phyloP scores from a whole-genome alignment of 441 rosid species.

The Erodium trifolium region DNA sequence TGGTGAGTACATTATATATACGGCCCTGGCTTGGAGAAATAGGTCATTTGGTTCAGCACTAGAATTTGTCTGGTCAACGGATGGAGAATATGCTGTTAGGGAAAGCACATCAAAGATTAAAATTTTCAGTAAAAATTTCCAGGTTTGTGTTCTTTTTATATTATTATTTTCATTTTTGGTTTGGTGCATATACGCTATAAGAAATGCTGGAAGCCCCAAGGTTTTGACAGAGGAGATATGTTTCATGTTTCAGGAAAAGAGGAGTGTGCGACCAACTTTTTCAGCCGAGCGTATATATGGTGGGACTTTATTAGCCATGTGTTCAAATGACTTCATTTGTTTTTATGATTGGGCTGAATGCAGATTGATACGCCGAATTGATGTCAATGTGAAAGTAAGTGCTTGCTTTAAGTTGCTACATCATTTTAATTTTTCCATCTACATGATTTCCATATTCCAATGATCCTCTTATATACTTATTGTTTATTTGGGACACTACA shows the following conservation, averaged over 20 bases:
- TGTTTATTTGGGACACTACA: slow-evolving; percentile 30
- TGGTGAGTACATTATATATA: too few relatives aligned
- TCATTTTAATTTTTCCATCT: slow-evolving; percentile 13
- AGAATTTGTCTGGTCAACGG: slow-evolving; percentile 96
- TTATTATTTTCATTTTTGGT: not conserved
- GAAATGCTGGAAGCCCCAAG: slow-evolving; percentile 8
- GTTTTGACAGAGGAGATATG: slow-evolving; percentile 15
- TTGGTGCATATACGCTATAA: slow-evolving; percentile 1
- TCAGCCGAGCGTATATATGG: slow-evolving; percentile 87
- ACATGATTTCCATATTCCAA: slow-evolving; percentile 11
- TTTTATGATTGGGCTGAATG: slow-evolving; percentile 99
- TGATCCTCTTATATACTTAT: slow-evolving; percentile 9
- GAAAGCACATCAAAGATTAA: slow-evolving; percentile 91
- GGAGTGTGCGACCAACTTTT: slow-evolving; percentile 76
- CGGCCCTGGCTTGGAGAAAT: too few relatives aligned
- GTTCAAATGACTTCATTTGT: slow-evolving; percentile 96
- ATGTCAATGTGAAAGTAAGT: slow-evolving; percentile 21
- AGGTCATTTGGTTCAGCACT: slow-evolving; percentile 92
- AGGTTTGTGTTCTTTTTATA: slow-evolving; percentile 42
- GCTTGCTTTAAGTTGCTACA: slow-evolving; percentile 10
- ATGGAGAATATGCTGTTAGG: slow-evolving; percentile 95
- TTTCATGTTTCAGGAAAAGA: slow-evolving; percentile 83
- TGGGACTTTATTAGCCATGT: slow-evolving; percentile 89
- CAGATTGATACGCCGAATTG: slow-evolving; percentile 90
- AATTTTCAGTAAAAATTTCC: slow-evolving; percentile 26